Percentiles rank a stretch among this genome's conserved stretches.
phyloP scores from a whole-genome alignment of 108 stramenopile species.

The Skeletonema potamos region DNA sequence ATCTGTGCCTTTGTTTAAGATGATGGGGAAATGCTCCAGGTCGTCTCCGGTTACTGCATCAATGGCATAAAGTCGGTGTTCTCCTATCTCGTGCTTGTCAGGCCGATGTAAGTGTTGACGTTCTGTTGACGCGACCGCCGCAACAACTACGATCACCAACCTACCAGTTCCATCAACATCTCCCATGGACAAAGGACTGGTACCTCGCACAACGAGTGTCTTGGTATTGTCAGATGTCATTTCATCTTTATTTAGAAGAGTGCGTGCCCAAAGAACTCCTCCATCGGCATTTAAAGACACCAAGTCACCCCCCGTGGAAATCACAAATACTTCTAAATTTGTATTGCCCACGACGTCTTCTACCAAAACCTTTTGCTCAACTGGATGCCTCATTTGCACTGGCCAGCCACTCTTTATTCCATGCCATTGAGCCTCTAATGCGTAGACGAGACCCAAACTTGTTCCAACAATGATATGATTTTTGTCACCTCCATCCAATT shows the following conservation, averaged over 20 bases:
- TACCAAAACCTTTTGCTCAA: slow-evolving; percentile 72
- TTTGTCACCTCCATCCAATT: slow-evolving; percentile 68
- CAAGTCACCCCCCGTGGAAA: slow-evolving; percentile 76
- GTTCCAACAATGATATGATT: slow-evolving; percentile 73
- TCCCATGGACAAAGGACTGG: slow-evolving; percentile 72
- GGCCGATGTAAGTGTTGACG: slow-evolving; percentile 23
- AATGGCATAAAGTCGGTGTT: slow-evolving; percentile 63
- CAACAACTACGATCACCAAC: slow-evolving; percentile 60
- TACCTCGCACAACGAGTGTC: slow-evolving; percentile 46
- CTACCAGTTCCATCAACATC: slow-evolving; percentile 78
- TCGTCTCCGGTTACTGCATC: slow-evolving; percentile 67
- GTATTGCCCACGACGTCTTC: slow-evolving; percentile 81
- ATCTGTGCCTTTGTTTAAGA: slow-evolving; percentile 43
- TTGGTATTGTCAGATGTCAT: slow-evolving; percentile 3
- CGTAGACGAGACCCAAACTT: slow-evolving; percentile 79
- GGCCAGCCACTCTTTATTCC: slow-evolving; percentile 60
- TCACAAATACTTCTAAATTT: slow-evolving; percentile 75
- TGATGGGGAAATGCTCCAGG: slow-evolving; percentile 59
- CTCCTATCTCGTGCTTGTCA: slow-evolving; percentile 32
- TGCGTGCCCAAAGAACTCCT: slow-evolving; percentile 72
- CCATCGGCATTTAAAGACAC: slow-evolving; percentile 62
- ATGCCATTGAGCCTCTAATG: slow-evolving; percentile 54
- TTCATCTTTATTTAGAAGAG: slow-evolving; percentile 49
- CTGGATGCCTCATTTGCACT: slow-evolving; percentile 60
- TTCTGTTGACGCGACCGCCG: slow-evolving; percentile 35